Base-by-base conservation (phyloP, 306 rosid genomes). In the Prosopis cineraria region DNA sequence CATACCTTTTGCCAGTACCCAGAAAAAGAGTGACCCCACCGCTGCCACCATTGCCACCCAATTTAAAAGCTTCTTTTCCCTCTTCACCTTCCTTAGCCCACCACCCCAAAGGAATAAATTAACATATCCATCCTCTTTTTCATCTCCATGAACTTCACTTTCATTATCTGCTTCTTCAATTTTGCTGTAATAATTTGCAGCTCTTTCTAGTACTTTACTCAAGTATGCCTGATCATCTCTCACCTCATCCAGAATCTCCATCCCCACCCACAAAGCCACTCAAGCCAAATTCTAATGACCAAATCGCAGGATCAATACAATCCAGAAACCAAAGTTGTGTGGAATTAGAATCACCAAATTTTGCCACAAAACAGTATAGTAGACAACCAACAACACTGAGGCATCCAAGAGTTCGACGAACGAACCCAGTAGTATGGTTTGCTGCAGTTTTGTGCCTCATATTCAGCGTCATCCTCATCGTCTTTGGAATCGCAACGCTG, bases 391-490 rank as follows among this genome's bases (percentile, higher is more conserved):
- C 81, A 44, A 81, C 72, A 36, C 84, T 92, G 1, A 37, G 80
- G 4, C 84, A 74, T 36, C 84, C 89, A 36, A 77, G 33, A 47
- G 84, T 76, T 62, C 90, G 80, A 66, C 87, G 79, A 37, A 93
- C 98, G 6, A 96, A 93, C 81, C 97, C 97, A 3, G 20, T 89
- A 6, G 66, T 90, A 79, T 96, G 99, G 99, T 93, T 83, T 60
- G 79, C 85, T 73, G 94, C 98, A 12, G 24, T 85, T 13, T 37
- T 89, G 17, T 93, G 99, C 80, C 86, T 96, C 65, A 53, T 91
- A 41, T 96, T 96, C 62, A 91, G 99, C 85, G 86, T 96, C 33
- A 4, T 85, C 10, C 91, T 96, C 20, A 91, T 96, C 75, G 85
- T 96, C 86, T 89, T 89, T 74, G 99, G 98, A 64, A 79, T 96